Evolutionary conservation across 352 stramenopile species (phyloP).

Genomic region (Globisporangium viniferum): DNA sequence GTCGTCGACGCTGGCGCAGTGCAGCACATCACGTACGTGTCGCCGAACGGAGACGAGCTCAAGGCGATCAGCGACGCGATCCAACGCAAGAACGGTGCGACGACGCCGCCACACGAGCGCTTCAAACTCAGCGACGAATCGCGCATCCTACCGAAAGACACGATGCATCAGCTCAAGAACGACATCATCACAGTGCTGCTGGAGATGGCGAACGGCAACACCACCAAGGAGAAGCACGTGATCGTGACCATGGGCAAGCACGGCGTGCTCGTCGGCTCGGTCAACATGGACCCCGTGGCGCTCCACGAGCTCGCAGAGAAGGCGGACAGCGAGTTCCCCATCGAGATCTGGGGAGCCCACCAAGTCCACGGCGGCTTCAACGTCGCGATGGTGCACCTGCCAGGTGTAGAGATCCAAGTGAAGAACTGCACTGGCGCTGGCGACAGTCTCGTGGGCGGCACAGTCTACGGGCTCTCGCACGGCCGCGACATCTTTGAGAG

Average conservation of each 20-base stretch:
- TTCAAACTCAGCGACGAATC: constrained; percentile 55
- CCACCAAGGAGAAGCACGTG: constrained; percentile 51
- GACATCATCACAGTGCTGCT: constrained; percentile 67
- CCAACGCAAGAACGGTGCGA: constrained; percentile 23
- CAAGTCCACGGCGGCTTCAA: constrained; percentile 39
- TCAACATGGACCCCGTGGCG: constrained; percentile 43
- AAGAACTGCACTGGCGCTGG: constrained; percentile 75
- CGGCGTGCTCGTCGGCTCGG: constrained; percentile 63
- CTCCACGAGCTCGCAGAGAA: constrained; percentile 24
- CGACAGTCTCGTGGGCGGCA: constrained; percentile 74
- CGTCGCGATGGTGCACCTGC: constrained; percentile 64
- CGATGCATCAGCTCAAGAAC: constrained; percentile 60
- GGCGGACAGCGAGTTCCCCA: constrained; percentile 28
- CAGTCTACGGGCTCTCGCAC: constrained; percentile 70
- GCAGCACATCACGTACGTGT: constrained; percentile 61
- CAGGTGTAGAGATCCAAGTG: constrained; percentile 48
- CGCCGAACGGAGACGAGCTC: constrained; percentile 76
- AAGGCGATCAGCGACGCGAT: constrained; percentile 67
- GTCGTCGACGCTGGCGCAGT: constrained; percentile 51
- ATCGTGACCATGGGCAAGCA: constrained; percentile 79
- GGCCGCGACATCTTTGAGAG: constrained; percentile 57
- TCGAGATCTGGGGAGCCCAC: constrained; percentile 57
- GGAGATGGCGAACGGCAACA: constrained; percentile 57
- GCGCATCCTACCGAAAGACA: constrained; percentile 32
- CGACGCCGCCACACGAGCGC: constrained; percentile 26